Conservation (phyloP, 1,284 basidiomycete species). For the Inonotus obliquus region DNA sequence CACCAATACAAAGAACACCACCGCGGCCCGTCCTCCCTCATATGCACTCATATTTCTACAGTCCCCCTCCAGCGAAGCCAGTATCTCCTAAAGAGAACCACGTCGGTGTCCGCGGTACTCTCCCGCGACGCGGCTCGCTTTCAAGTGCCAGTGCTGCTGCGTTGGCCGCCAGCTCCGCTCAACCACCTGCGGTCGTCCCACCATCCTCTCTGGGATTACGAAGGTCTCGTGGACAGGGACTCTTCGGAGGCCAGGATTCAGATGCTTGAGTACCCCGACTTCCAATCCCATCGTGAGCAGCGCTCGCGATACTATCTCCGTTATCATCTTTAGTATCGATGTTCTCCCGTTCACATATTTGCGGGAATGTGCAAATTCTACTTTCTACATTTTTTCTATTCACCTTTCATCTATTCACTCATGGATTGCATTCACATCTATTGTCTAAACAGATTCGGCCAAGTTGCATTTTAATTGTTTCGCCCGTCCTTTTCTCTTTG, state of each 20-base stretch:
- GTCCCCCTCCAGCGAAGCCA: background rate
- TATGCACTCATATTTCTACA: slow-evolving; percentile 13
- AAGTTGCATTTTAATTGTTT: slow-evolving; percentile 1
- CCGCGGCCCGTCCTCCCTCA: slow-evolving; percentile 14
- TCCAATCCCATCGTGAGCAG: background rate
- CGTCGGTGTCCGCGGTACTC: background rate
- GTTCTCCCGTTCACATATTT: too few relatives aligned
- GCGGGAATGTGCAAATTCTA: too few relatives aligned
- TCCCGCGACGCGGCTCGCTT: slow-evolving; percentile 15
- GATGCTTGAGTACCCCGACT: background rate
- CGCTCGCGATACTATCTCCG: background rate
- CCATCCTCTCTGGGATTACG: background rate
- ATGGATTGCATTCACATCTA: too few relatives aligned
- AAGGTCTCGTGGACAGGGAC: background rate
- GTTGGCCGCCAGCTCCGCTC: background rate
- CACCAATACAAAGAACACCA: slow-evolving; percentile 7
- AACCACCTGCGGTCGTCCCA: background rate
- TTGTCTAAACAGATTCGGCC: background rate
- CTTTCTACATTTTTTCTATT: too few relatives aligned
- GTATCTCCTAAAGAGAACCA: slow-evolving; percentile 13
- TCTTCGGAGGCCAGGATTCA: background rate
- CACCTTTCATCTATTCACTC: too few relatives aligned
- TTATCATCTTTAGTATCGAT: background rate
- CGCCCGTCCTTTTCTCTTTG: background rate
- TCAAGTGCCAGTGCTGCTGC: slow-evolving; percentile 15